Evolutionary conservation across 2,329 filamentous ascomycete genomes (phyloP).

Genomic region (Xylariaceae sp.): DNA sequence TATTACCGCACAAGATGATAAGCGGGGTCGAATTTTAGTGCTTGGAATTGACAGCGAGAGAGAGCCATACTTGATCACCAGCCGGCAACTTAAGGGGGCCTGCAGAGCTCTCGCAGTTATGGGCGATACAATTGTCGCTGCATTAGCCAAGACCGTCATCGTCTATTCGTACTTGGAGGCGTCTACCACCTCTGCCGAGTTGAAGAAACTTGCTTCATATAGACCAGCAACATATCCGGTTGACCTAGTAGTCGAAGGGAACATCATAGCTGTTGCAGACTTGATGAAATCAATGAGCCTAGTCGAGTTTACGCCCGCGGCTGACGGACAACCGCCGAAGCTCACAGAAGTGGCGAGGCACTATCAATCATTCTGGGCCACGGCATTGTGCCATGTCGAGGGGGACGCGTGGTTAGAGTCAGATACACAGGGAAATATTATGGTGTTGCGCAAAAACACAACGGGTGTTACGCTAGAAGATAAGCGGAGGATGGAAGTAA

Average conservation of each 20-base stretch:
- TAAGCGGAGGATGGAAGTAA: slow-evolving; percentile 71
- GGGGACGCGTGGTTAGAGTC: slow-evolving; percentile 80
- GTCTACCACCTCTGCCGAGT: slow-evolving; percentile 59
- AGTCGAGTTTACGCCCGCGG: slow-evolving; percentile 70
- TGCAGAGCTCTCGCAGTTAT: slow-evolving; percentile 81
- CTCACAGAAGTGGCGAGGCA: slow-evolving; percentile 80
- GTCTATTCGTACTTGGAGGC: slow-evolving; percentile 63
- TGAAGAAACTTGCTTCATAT: slow-evolving; percentile 77
- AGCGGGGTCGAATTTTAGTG: slow-evolving; percentile 81
- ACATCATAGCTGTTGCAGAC: slow-evolving; percentile 83
- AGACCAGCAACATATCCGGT: slow-evolving; percentile 85
- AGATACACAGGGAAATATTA: slow-evolving; percentile 86
- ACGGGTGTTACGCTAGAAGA: slow-evolving; percentile 79
- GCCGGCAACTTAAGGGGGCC: slow-evolving; percentile 75
- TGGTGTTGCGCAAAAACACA: slow-evolving; percentile 77
- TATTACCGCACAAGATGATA: slow-evolving; percentile 49
- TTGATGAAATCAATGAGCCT: slow-evolving; percentile 92
- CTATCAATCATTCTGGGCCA: slow-evolving; percentile 82
- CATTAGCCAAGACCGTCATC: slow-evolving; percentile 85
- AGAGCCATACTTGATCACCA: slow-evolving; percentile 73
- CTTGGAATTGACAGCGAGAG: slow-evolving; percentile 81
- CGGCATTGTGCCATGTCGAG: slow-evolving; percentile 75
- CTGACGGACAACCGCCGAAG: slow-evolving; percentile 63
- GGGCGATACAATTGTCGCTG: slow-evolving; percentile 80
- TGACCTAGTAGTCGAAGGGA: slow-evolving; percentile 75